phyloP scores from a whole-genome alignment of 306 rosid genomes.

The Crataegus laevigata region DNA sequence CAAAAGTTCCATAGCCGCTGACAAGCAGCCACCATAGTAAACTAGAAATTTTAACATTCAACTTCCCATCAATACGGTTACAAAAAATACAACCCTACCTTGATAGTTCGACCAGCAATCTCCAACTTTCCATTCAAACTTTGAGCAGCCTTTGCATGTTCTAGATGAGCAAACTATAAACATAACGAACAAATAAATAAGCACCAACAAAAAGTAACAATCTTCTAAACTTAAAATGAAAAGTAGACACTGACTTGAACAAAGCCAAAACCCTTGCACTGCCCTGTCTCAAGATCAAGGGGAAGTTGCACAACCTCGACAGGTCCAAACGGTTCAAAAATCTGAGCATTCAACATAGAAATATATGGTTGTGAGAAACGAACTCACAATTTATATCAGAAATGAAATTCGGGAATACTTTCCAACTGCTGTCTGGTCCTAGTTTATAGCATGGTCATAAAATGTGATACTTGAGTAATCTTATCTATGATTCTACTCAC shows the following conservation, averaged over 20 bases:
- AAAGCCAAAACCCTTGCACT: slow-evolving; percentile 99
- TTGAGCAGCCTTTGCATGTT: slow-evolving; percentile 95
- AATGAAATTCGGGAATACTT: not conserved
- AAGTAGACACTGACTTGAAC: slow-evolving; percentile 63
- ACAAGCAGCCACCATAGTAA: not conserved
- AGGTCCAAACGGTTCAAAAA: slow-evolving; percentile 95
- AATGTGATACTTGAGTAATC: not conserved
- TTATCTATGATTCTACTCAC: not conserved
- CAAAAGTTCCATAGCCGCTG: not conserved
- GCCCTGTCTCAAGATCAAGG: slow-evolving; percentile 90
- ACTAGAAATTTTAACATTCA: not conserved
- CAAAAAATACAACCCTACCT: slow-evolving; percentile 39
- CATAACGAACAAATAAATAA: slow-evolving; percentile 5
- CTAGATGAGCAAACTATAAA: slow-evolving; percentile 88
- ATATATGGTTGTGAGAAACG: slow-evolving; percentile 7
- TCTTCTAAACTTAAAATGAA: not conserved
- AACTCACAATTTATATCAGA: not conserved
- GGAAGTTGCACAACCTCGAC: slow-evolving; percentile 95
- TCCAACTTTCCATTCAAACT: slow-evolving; percentile 94
- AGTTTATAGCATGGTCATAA: not conserved
- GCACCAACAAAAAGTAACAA: slow-evolving; percentile 3
- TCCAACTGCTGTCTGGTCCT: not conserved
- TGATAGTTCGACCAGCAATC: slow-evolving; percentile 88
- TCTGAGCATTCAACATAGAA: slow-evolving; percentile 37
- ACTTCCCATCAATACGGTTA: not conserved